Evolutionary conservation across 148 eudicot species (phyloP).

Genomic region (Suaeda aralocaspica): DNA sequence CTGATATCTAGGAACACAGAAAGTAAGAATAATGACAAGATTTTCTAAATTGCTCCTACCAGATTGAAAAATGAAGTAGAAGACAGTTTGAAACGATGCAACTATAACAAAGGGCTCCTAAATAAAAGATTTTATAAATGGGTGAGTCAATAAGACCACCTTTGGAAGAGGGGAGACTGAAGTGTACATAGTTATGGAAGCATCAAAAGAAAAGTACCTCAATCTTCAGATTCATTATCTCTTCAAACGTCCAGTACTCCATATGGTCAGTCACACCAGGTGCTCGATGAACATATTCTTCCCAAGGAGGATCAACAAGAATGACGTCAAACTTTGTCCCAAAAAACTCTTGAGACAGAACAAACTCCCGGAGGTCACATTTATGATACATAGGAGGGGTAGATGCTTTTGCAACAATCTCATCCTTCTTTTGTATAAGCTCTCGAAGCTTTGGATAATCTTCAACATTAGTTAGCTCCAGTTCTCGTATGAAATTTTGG

Average conservation of each 20-base stretch:
- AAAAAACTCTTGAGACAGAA: conserved; percentile 71
- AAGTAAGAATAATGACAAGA: neutral
- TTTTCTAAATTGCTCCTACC: neutral
- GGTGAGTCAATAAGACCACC: neutral
- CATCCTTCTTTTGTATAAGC: conserved; percentile 97
- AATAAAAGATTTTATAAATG: neutral
- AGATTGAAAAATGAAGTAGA: neutral
- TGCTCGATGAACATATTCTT: conserved; percentile 97
- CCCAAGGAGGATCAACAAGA: conserved; percentile 97
- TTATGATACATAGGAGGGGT: conserved; percentile 84
- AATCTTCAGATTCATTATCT: conserved; percentile 90
- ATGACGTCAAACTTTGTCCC: conserved; percentile 98
- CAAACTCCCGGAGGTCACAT: conserved; percentile 79
- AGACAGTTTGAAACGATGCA: neutral
- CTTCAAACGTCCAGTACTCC: conserved; percentile 92
- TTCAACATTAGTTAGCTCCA: conserved; percentile 89
- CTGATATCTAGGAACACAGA: neutral
- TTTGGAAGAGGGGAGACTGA: neutral
- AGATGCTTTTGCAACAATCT: conserved; percentile 75
- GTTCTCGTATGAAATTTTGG: conserved; percentile 89
- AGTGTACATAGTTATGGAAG: neutral
- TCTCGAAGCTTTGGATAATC: conserved; percentile 97
- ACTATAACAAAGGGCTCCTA: neutral
- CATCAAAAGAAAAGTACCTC: conserved; percentile 52
- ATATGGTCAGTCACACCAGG: conserved; percentile 92